phyloP scores from a whole-genome alignment of 768 basidiomycete species.

The Aureoboletus auriporus region DNA sequence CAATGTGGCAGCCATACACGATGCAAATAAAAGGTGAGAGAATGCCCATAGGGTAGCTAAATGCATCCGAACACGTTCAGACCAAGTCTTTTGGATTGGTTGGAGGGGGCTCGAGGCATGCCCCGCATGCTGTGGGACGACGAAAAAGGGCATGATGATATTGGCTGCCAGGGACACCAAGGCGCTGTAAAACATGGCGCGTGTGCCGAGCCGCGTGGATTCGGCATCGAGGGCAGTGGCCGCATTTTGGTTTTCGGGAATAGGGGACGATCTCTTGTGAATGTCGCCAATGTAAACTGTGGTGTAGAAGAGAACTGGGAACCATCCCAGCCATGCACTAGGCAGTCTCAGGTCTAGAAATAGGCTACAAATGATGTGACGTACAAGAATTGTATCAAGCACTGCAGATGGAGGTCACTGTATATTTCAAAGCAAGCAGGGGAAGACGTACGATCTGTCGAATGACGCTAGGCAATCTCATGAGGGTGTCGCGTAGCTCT shows the following conservation, averaged over 20 bases:
- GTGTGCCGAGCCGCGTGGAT: constrained; percentile 78
- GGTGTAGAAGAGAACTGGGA: constrained; percentile 86
- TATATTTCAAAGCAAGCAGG: constrained; percentile 1
- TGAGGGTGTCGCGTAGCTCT: constrained; percentile 69
- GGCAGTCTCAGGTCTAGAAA: constrained; percentile 1
- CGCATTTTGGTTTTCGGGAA: constrained; percentile 26
- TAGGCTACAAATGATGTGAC: constrained; percentile 19
- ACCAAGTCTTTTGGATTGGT: constrained; percentile 23
- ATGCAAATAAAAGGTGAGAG: constrained; percentile 69
- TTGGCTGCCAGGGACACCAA: constrained; percentile 65
- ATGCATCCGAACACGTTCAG: constrained; percentile 50
- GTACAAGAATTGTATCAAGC: constrained; percentile 77
- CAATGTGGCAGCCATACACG: constrained; percentile 81
- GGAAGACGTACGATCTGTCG: constrained; percentile 65
- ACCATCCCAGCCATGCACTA: constrained; percentile 89
- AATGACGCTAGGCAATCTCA: constrained; percentile 68
- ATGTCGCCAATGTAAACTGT: constrained; percentile 87
- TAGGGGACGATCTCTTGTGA: constrained; percentile 51
- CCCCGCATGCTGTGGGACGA: constrained; percentile 24
- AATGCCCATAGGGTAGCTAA: constrained; percentile 74
- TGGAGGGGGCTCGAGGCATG: constrained; percentile 14
- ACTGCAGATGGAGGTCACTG: constrained; percentile 40
- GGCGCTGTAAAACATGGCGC: constrained; percentile 78
- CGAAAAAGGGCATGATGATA: constrained; percentile 66
- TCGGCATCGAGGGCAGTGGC: constrained; percentile 50